Conservation (phyloP, 2,329 filamentous ascomycete genomes). For the Ceratocystis destructans region DNA sequence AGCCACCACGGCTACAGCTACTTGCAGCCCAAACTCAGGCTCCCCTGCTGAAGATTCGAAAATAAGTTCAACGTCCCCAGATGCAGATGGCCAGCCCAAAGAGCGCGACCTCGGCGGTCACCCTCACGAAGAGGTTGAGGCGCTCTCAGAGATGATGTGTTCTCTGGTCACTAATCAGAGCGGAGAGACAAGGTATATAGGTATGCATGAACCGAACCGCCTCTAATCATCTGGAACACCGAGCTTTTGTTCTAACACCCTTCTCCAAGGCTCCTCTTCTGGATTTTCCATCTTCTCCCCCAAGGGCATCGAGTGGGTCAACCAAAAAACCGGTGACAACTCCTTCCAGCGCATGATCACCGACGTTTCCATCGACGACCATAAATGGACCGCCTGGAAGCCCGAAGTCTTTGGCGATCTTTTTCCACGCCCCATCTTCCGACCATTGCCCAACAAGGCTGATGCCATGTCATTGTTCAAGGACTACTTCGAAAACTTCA, state of each 20-base stretch:
- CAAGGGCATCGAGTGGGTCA: conserved; percentile 97
- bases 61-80: conserved; percentile 22
- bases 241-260: no score
- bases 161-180: conserved; percentile 89
- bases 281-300: conserved; percentile 98
- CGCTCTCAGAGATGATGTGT: conserved; percentile 96
- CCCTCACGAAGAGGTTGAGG: conserved; percentile 59
- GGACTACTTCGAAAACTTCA: conserved; percentile 97
- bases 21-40: not conserved
- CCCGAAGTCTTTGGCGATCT: conserved; percentile 93
- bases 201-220: conserved; percentile 33
- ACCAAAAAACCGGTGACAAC: conserved; percentile 88
- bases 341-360: conserved; percentile 94
- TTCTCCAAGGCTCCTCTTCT: conserved; percentile 64
- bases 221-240: not conserved
- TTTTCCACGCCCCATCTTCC: conserved; percentile 73
- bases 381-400: conserved; percentile 96
- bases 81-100: conserved; percentile 33
- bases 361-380: conserved; percentile 77
- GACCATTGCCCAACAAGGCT: conserved; percentile 67
- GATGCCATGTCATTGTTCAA: conserved; percentile 77
- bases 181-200: conserved; percentile 91
- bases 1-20: not conserved
- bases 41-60: conserved; percentile 20
- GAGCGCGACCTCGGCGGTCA: conserved; percentile 20